Evolutionary conservation across 78 protist species (phyloP).

Genomic region (Planoprotostelium fungivorum): DNA sequence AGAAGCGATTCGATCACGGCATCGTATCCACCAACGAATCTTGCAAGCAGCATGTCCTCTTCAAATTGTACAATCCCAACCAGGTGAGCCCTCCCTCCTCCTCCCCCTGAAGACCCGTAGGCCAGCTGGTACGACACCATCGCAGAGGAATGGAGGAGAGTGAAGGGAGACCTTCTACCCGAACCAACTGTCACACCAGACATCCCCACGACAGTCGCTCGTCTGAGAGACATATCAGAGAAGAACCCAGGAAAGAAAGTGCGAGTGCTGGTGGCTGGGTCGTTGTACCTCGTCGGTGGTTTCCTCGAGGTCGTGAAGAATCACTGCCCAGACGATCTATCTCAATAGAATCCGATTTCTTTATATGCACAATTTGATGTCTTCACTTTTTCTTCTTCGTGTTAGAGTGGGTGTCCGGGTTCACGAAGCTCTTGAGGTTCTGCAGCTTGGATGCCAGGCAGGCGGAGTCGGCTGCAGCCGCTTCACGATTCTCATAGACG

Average conservation of each 20-base stretch:
- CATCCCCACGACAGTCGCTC: background rate
- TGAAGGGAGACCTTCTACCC: background rate
- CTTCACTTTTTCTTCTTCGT: too few species aligned
- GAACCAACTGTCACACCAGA: background rate
- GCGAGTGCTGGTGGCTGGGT: conserved; percentile 45
- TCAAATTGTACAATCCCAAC: background rate
- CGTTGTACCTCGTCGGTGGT: conserved; percentile 49
- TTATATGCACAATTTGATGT: too few species aligned
- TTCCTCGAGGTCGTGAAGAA: background rate
- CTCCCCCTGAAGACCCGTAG: background rate
- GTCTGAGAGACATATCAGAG: background rate
- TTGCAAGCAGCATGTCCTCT: background rate
- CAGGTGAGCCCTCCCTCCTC: background rate
- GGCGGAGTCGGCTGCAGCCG: too few species aligned
- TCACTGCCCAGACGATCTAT: background rate
- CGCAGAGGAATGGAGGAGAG: background rate
- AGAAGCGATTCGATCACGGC: background rate
- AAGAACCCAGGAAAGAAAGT: conserved; percentile 15
- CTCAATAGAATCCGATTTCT: too few species aligned
- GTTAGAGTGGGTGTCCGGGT: too few species aligned
- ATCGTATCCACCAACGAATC: background rate
- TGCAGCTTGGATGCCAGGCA: too few species aligned
- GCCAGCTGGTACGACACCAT: conserved; percentile 5
- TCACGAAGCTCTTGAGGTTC: too few species aligned
- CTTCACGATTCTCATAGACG: too few species aligned